Base-by-base conservation (phyloP, 352 stramenopile genomes). In the Pythium aquatile region DNA sequence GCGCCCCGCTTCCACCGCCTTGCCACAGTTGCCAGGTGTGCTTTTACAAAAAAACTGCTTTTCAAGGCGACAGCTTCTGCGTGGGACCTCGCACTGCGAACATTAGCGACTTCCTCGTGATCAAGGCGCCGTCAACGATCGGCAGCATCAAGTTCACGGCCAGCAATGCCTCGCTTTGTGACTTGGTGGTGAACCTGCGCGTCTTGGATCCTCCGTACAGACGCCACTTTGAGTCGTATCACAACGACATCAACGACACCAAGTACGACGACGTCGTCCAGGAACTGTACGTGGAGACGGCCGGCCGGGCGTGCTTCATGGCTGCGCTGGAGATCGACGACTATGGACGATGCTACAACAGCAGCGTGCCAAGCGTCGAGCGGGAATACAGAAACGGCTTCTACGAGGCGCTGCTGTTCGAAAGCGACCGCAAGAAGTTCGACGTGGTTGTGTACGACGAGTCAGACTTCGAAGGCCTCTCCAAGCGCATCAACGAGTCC, bases 211-310 rank as follows among this genome's bases (percentile, higher is more conserved):
- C 62, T 24, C 75, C 75, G 1, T 85, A 73, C 52, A 56, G 58
- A 52, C 62, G 80, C 40, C 70, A 75, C 28, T 59, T 83, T 6
- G 75, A 76, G 35, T 49, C 66, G 16, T 46, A 79, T 20, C 70
- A 59, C 5, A 47, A 54, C 20, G 70, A 81, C 51, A 60, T 76
- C 10, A 35, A 44, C 0, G 65, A 74, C 61, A 81, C 77, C 20
- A 29, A 39, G 10, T 69, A 70, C 9, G 32, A 72, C 14, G 47
- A 72, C 13, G 69, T 72, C 13, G 73, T 78, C 24, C 63, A 78
- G 63, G 65, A 85, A 67, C 17, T 83, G 0, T 83, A 78, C 52
- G 77, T 85, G 6, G 77, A 83, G 62, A 63, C 72, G 44, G 73
- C 74, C n/a, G 77, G 77, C 28, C 57, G 64, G 9, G 77, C 69